Conservation (phyloP, 208 protist species). For the Crithidia sp. region DNA sequence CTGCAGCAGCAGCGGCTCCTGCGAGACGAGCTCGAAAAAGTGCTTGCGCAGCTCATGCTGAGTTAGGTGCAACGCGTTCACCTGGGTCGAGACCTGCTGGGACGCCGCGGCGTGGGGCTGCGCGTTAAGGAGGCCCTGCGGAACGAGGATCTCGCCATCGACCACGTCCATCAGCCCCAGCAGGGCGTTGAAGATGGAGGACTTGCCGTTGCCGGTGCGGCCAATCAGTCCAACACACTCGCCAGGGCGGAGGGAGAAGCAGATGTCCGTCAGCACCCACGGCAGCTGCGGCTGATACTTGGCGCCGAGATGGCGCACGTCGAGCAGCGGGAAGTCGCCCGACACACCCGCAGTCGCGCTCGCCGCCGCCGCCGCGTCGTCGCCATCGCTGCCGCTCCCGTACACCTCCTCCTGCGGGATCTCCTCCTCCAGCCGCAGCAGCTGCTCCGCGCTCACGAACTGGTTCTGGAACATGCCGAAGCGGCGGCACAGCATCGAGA, state of each 20-base stretch:
- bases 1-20: conserved; percentile 96
- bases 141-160: conserved; percentile 47
- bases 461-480: conserved; percentile 78
- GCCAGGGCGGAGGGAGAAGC: conserved; percentile 44
- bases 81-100: conserved; percentile 4
- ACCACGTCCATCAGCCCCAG: conserved; percentile 90
- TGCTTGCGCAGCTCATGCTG: conserved; percentile 71
- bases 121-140: conserved; percentile 27
- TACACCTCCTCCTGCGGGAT: conserved; percentile 35
- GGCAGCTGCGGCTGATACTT: conserved; percentile 73
- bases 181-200: conserved; percentile 81
- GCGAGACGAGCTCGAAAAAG: conserved; percentile 97
- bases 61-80: conserved; percentile 25
- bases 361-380: background rate
- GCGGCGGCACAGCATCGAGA: conserved; percentile 69
- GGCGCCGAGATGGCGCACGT: conserved; percentile 60
- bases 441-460: conserved; percentile 78
- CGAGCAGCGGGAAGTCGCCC: conserved; percentile 44
- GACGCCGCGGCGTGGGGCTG: conserved; percentile 24
- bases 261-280: conserved; percentile 73
- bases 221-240: conserved; percentile 83
- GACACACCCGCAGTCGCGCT: conserved; percentile 5
- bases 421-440: conserved; percentile 55
- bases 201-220: conserved; percentile 86
- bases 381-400: conserved; percentile 8